Conservation (phyloP, 148 eudicot species). For the Gaultheria prostrata region DNA sequence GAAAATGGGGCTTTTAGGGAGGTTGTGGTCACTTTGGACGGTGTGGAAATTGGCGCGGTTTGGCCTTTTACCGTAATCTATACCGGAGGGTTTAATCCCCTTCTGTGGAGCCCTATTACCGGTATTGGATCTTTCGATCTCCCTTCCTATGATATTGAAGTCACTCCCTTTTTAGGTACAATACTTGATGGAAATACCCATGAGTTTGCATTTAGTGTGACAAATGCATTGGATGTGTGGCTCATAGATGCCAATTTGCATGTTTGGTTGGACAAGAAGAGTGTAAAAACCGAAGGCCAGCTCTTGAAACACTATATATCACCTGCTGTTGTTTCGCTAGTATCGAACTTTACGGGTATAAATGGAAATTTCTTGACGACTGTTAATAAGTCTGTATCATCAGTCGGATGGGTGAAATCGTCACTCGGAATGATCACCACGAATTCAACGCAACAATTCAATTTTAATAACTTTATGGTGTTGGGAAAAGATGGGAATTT, state of each 20-base stretch:
- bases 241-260: constrained; percentile 84
- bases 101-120: constrained; percentile 81
- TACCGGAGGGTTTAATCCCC: constrained; percentile 87
- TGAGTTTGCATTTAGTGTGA: constrained; percentile 57
- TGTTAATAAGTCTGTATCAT: constrained; percentile 41
- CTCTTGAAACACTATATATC: constrained; percentile 25
- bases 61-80: constrained; percentile 88
- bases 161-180: constrained; percentile 68
- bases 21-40: constrained; percentile 72
- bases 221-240: constrained; percentile 84
- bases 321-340: constrained; percentile 24
- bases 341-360: constrained; percentile 46
- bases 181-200: constrained; percentile 66
- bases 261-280: constrained; percentile 73
- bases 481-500: constrained; percentile 48
- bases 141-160: constrained; percentile 73
- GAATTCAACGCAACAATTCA: constrained; percentile 40
- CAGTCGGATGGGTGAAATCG: constrained; percentile 65
- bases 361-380: constrained; percentile 54
- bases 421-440: constrained; percentile 59
- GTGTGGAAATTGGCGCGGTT: constrained; percentile 56
- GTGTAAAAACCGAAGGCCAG: constrained; percentile 43
- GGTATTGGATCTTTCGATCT: constrained; percentile 86
- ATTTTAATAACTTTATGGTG: constrained; percentile 49
- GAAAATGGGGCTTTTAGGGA: constrained; percentile 90